A percentile compares a stretch with the other conserved stretches of the same genome.
Conservation (phyloP, 83 land plant species). For the Picea abies region DNA sequence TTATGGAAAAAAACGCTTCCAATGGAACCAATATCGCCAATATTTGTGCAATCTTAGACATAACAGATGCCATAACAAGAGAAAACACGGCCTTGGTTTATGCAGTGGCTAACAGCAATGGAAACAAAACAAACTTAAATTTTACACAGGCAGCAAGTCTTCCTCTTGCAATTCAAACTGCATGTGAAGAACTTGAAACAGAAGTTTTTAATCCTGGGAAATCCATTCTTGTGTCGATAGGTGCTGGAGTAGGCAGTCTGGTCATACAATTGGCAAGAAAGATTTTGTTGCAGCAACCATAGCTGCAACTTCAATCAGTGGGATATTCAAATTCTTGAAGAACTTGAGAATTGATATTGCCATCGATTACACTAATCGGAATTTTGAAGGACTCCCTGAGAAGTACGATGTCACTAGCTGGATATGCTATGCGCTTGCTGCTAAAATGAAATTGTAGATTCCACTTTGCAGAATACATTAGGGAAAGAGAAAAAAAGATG, state of each 20-base stretch:
- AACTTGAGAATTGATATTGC: constrained; percentile 78
- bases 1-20: too few species aligned
- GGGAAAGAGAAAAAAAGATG: too few species aligned
- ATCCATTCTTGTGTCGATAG: constrained; percentile 80
- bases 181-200: constrained; percentile 72
- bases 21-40: too few species aligned
- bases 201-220: constrained; percentile 70
- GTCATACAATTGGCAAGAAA: constrained; percentile 86
- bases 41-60: too few species aligned
- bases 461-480: too few species aligned
- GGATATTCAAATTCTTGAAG: constrained; percentile 69
- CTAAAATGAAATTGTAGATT: too few species aligned
- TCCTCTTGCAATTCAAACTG: constrained; percentile 91
- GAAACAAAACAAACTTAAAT: constrained; percentile 43
- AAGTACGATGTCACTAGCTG: too few species aligned
- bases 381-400: too few species aligned
- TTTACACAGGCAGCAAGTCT: constrained; percentile 64
- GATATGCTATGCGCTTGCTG: too few species aligned
- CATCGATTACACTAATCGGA: constrained; percentile 29
- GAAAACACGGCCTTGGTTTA: too few species aligned
- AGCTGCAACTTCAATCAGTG: constrained; percentile 83
- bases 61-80: too few species aligned
- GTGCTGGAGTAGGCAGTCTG: constrained; percentile 79
- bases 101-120: too few species aligned
- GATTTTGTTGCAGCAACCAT: constrained; percentile 80